A percentile compares a stretch with the other conserved stretches of the same genome.
Evolutionary conservation across 2,329 filamentous ascomycete species (phyloP).

Genomic region (Rhexocercosporidium sp.): DNA sequence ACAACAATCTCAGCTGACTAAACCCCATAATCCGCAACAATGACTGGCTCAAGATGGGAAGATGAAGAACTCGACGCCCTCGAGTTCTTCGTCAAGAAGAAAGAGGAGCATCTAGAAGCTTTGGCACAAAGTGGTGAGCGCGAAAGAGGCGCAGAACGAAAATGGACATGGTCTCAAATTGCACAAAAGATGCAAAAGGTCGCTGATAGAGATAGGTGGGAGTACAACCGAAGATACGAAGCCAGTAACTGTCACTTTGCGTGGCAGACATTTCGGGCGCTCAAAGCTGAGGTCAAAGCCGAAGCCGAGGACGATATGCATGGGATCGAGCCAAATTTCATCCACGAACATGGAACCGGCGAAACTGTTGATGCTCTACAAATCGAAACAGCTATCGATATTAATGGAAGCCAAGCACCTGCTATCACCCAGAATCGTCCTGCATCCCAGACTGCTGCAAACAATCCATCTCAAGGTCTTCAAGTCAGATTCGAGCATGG

Average conservation of each 20-base stretch:
- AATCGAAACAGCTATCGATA: not conserved
- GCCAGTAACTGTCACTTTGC: not conserved
- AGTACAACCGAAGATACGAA: not conserved
- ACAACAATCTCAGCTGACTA: not conserved
- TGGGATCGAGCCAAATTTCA: not conserved
- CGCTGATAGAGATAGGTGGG: conserved; percentile 1
- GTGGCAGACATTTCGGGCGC: not conserved
- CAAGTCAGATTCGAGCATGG: conserved; percentile 3
- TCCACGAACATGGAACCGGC: not conserved
- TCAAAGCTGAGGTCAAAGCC: not conserved
- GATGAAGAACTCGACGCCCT: not conserved
- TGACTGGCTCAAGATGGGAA: not conserved
- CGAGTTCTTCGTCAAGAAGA: not conserved
- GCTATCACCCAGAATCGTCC: not conserved
- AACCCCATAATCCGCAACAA: not conserved
- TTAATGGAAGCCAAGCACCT: not conserved
- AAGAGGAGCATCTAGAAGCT: not conserved
- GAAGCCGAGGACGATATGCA: not conserved
- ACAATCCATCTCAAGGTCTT: not conserved
- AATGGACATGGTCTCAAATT: not conserved
- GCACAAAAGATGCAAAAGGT: conserved; percentile 1
- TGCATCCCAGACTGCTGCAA: not conserved
- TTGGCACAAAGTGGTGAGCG: not conserved
- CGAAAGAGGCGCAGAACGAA: not conserved
- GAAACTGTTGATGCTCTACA: not conserved